These are phyloP conservation scores for Apiotrichum gracile DNA, from an alignment of 1,284 basidiomycete species.

Conservation along the genomic window DNA sequence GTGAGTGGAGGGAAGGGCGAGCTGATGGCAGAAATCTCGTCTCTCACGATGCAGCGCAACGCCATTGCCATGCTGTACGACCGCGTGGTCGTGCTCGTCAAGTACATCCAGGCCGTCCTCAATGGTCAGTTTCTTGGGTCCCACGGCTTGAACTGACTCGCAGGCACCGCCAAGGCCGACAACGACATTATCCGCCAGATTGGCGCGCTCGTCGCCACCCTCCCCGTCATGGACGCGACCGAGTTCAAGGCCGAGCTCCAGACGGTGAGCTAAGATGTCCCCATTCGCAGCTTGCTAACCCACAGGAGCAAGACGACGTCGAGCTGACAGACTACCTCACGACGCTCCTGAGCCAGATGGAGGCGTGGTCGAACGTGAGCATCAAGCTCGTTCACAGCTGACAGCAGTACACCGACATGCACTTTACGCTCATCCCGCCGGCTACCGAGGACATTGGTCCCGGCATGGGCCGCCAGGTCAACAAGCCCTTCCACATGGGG, in stretches of 20 bases:
- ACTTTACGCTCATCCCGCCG: conserved; percentile 18
- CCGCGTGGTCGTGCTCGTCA: conserved; percentile 71
- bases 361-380: conserved; percentile 79
- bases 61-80: conserved; percentile 95
- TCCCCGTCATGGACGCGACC: conserved; percentile 74
- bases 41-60: conserved; percentile 82
- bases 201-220: conserved; percentile 72
- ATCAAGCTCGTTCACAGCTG: background rate
- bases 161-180: conserved; percentile 65
- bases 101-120: conserved; percentile 71
- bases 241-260: conserved; percentile 77
- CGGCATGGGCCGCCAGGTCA: background rate
- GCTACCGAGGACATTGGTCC: conserved; percentile 7
- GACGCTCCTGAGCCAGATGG: conserved; percentile 78
- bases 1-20: conserved; percentile 26
- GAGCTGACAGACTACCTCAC: conserved; percentile 85
- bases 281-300: background rate
- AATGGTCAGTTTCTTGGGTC: conserved; percentile 53
- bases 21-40: conserved; percentile 67
- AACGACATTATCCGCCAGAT: conserved; percentile 76
- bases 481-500: background rate
- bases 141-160: background rate
- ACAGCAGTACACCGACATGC: conserved; percentile 32
- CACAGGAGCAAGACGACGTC: conserved; percentile 89
- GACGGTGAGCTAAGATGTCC: conserved; percentile 52